phyloP scores from a whole-genome alignment of 371 early-diverging fungal genomes.

The Actinomucor elegans region DNA sequence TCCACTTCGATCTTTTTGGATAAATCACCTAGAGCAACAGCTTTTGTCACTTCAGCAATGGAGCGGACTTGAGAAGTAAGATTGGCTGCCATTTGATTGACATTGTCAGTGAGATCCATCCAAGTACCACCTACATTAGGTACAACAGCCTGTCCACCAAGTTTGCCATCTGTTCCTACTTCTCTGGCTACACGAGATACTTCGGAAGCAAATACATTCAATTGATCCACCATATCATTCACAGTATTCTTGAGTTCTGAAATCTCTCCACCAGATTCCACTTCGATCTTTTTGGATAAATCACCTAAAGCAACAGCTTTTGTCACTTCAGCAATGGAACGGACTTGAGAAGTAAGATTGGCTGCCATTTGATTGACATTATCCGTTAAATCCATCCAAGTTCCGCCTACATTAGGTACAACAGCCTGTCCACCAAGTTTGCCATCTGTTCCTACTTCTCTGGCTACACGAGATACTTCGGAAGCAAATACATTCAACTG shows the following conservation, averaged over 20 bases:
- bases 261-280: slow-evolving; percentile 34
- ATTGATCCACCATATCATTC: slow-evolving; percentile 48
- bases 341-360: slow-evolving; percentile 46
- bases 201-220: slow-evolving; percentile 38
- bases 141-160: slow-evolving; percentile 43
- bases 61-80: slow-evolving; percentile 53
- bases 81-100: slow-evolving; percentile 58
- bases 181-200: slow-evolving; percentile 28
- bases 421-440: slow-evolving; percentile 36
- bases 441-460: slow-evolving; percentile 24
- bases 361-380: slow-evolving; percentile 51
- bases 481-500: slow-evolving; percentile 21
- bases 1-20: slow-evolving; percentile 59
- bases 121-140: slow-evolving; percentile 58
- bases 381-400: slow-evolving; percentile 61
- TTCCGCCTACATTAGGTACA: slow-evolving; percentile 55
- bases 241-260: slow-evolving; percentile 29
- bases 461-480: slow-evolving; percentile 20
- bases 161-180: slow-evolving; percentile 57
- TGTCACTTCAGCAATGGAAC: slow-evolving; percentile 41
- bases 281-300: slow-evolving; percentile 33
- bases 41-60: slow-evolving; percentile 55
- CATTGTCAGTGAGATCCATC: slow-evolving; percentile 61
- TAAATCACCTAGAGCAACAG: slow-evolving; percentile 54
- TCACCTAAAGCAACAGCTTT: slow-evolving; percentile 48